phyloP scores from a whole-genome alignment of 352 stramenopile species.

The Globisporangium orthogonon region DNA sequence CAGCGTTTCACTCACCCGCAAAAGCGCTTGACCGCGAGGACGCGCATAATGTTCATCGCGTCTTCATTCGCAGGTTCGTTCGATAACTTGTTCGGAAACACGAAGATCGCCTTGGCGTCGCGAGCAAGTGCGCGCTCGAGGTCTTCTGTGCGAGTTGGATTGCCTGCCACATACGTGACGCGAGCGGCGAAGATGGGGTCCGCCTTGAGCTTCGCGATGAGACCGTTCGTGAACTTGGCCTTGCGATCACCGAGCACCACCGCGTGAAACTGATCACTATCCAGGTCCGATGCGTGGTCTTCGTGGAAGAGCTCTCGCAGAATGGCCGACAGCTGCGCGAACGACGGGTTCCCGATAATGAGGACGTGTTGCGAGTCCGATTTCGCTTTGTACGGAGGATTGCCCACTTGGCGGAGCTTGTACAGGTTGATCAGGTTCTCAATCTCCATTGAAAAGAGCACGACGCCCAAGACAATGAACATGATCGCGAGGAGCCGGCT shows the following conservation, averaged over 20 bases:
- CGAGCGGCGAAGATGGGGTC: slow-evolving; percentile 76
- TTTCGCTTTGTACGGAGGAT: slow-evolving; percentile 68
- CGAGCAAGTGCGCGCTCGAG: slow-evolving; percentile 56
- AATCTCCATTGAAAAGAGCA: slow-evolving; percentile 87
- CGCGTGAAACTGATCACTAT: slow-evolving; percentile 49
- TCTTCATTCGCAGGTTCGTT: slow-evolving; percentile 68
- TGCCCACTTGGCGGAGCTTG: slow-evolving; percentile 73
- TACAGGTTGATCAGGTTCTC: slow-evolving; percentile 86
- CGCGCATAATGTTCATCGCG: slow-evolving; percentile 81
- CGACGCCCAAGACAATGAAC: slow-evolving; percentile 86
- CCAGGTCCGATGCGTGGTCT: slow-evolving; percentile 49
- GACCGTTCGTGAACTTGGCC: slow-evolving; percentile 62
- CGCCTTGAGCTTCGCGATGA: slow-evolving; percentile 64
- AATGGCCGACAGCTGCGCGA: slow-evolving; percentile 74
- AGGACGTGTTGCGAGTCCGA: slow-evolving; percentile 65
- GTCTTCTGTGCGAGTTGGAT: slow-evolving; percentile 61
- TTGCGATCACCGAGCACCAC: slow-evolving; percentile 66
- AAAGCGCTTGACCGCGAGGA: slow-evolving; percentile 61
- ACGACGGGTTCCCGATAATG: slow-evolving; percentile 81
- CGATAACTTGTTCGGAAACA: slow-evolving; percentile 82
- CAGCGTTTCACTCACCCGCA: slow-evolving; percentile 37
- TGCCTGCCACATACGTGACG: slow-evolving; percentile 79
- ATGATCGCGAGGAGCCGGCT: slow-evolving; percentile 80
- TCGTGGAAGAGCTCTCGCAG: slow-evolving; percentile 86
- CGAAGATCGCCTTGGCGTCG: slow-evolving; percentile 63